phyloP scores from a whole-genome alignment of 208 protist species.

The Leishmania aethiopica region DNA sequence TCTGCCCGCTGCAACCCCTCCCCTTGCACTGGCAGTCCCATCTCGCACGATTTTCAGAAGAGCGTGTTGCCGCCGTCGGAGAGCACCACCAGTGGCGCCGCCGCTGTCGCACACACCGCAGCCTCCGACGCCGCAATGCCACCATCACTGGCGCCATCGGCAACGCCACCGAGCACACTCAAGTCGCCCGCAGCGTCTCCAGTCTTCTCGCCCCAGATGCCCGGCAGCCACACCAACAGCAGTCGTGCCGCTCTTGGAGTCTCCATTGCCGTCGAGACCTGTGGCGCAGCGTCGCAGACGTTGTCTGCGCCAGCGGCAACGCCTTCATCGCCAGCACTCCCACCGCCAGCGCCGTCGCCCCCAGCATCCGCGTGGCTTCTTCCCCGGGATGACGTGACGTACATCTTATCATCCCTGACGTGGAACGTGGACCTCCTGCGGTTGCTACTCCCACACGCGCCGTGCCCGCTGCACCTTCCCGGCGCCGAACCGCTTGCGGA shows the following conservation, averaged over 20 bases:
- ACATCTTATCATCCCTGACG: slow-evolving; percentile 67
- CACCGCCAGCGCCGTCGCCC: slow-evolving; percentile 1
- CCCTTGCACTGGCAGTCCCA: neutral
- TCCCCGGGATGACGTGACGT: slow-evolving; percentile 39
- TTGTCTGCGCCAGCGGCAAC: neutral
- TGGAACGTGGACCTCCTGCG: slow-evolving; percentile 71
- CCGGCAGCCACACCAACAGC: neutral
- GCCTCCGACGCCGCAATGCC: neutral
- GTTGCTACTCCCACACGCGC: slow-evolving; percentile 54
- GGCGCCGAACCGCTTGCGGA: neutral
- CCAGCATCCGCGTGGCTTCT: slow-evolving; percentile 32
- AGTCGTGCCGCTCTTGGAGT: neutral
- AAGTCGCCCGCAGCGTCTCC: neutral
- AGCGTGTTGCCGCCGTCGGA: neutral
- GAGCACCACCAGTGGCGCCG: neutral
- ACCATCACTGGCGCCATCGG: neutral
- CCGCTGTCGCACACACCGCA: neutral
- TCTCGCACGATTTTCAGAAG: neutral
- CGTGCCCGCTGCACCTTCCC: slow-evolving; percentile 40
- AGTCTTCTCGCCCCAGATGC: neutral
- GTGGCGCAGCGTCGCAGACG: neutral
- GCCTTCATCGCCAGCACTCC: neutral
- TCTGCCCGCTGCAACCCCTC: neutral
- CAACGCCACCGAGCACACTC: neutral
- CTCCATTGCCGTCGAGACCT: neutral